phyloP scores from a whole-genome alignment of 2,329 filamentous ascomycete genomes.

The Nakataea oryzae region DNA sequence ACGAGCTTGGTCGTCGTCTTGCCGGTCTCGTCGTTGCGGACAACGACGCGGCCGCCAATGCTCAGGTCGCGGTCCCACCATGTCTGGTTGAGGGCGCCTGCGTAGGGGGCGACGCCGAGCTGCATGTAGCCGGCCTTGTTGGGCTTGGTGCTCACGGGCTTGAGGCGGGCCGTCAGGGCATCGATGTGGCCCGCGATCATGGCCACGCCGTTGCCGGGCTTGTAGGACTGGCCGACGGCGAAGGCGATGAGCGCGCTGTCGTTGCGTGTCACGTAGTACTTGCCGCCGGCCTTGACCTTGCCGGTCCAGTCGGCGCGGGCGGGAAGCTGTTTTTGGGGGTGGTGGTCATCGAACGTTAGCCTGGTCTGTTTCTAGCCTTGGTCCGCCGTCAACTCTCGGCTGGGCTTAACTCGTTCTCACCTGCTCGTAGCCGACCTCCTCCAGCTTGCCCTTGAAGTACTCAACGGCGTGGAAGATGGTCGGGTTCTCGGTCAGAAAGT shows the following conservation, averaged over 20 bases:
- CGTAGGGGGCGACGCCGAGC: constrained; percentile 87
- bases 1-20: constrained; percentile 77
- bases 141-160: constrained; percentile 81
- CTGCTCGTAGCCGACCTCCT: constrained; percentile 61
- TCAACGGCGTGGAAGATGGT: constrained; percentile 88
- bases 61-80: constrained; percentile 97
- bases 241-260: constrained; percentile 26
- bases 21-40: constrained; percentile 59
- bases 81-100: constrained; percentile 73
- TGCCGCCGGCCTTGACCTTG: constrained; percentile 59
- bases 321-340: constrained; percentile 47
- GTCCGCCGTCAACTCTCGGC: neutral
- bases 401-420: constrained; percentile 27
- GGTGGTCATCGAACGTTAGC: constrained; percentile 8
- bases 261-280: constrained; percentile 23
- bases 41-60: constrained; percentile 79
- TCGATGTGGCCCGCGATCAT: constrained; percentile 82
- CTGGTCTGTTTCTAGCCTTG: neutral
- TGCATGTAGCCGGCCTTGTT: constrained; percentile 78
- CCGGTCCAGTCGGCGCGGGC: constrained; percentile 68
- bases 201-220: constrained; percentile 23
- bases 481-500: constrained; percentile 82
- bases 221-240: constrained; percentile 21
- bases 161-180: constrained; percentile 79
- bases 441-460: constrained; percentile 64